phyloP scores from a whole-genome alignment of 345 rosid species.

The Zanthoxylum bungeanum region DNA sequence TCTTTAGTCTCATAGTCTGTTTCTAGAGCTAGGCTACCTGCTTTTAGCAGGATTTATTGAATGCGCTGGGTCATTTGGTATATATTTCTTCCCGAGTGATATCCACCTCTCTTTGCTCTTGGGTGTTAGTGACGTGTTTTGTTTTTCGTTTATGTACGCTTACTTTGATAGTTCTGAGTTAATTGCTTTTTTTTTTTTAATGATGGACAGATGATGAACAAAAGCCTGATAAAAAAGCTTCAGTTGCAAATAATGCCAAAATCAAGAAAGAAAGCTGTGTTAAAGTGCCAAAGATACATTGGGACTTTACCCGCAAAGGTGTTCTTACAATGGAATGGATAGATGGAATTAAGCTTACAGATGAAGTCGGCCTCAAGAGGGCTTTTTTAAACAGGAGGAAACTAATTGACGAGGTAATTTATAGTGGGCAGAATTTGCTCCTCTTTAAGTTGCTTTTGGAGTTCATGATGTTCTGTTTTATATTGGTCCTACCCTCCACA shows the following conservation, averaged over 20 bases:
- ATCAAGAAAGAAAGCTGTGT: slow-evolving; percentile 42
- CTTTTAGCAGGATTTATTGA: background rate
- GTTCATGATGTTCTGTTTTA: background rate
- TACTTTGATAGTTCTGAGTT: background rate
- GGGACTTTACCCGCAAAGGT: slow-evolving; percentile 72
- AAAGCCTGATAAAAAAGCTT: slow-evolving; percentile 25
- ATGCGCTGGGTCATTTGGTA: background rate
- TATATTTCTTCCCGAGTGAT: background rate
- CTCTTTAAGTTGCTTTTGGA: background rate
- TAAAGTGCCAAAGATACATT: slow-evolving; percentile 88
- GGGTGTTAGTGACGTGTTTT: background rate
- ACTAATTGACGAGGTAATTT: slow-evolving; percentile 78
- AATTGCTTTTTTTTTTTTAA: slow-evolving; percentile 6
- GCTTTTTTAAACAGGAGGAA: slow-evolving; percentile 66
- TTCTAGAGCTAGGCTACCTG: background rate
- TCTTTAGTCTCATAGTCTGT: background rate
- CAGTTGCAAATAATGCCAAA: slow-evolving; percentile 26
- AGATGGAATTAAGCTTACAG: slow-evolving; percentile 92
- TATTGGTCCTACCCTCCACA: background rate
- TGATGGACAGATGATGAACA: slow-evolving; percentile 40
- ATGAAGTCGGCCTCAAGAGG: slow-evolving; percentile 49
- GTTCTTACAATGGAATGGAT: slow-evolving; percentile 99
- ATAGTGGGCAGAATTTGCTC: background rate
- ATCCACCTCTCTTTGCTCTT: background rate
- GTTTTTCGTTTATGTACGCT: background rate